phyloP scores from a whole-genome alignment of 208 protist genomes.

The Leishmania mexicana region DNA sequence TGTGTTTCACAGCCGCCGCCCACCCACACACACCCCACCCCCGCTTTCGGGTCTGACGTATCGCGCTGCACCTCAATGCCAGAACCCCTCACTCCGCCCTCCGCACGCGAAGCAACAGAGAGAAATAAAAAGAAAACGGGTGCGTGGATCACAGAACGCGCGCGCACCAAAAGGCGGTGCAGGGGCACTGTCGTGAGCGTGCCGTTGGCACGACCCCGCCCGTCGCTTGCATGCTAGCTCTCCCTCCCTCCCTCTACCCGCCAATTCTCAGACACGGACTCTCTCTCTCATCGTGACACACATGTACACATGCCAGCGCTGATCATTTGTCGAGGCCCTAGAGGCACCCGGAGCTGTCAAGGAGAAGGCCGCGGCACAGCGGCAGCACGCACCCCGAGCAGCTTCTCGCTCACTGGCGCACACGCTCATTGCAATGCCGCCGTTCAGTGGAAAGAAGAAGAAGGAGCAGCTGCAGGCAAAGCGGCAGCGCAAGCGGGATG shows the following conservation, averaged over 20 bases:
- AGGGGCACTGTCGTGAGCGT: too few species aligned
- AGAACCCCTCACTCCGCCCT: not conserved
- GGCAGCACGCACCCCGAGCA: not conserved
- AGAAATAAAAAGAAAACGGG: not conserved
- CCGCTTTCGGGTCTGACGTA: not conserved
- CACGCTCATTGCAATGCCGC: slow-evolving; percentile 30
- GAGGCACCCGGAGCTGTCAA: not conserved
- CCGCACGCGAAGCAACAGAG: not conserved
- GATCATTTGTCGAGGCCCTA: not conserved
- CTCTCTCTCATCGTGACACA: not conserved
- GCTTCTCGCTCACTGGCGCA: not conserved
- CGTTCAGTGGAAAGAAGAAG: slow-evolving; percentile 93
- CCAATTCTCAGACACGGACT: not conserved
- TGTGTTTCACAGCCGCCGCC: too few species aligned
- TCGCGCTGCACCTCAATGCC: not conserved
- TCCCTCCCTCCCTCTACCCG: not conserved
- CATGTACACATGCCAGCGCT: not conserved
- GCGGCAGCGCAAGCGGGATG: slow-evolving; percentile 75
- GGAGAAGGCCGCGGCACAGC: not conserved
- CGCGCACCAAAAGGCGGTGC: not conserved
- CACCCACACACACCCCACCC: not conserved
- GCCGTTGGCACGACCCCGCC: not conserved
- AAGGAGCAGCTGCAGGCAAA: slow-evolving; percentile 92
- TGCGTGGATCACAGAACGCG: not conserved
- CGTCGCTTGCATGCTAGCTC: not conserved